Evolutionary conservation across 768 basidiomycete species (phyloP).

Genomic region (Rhizopogon vinicolor): DNA sequence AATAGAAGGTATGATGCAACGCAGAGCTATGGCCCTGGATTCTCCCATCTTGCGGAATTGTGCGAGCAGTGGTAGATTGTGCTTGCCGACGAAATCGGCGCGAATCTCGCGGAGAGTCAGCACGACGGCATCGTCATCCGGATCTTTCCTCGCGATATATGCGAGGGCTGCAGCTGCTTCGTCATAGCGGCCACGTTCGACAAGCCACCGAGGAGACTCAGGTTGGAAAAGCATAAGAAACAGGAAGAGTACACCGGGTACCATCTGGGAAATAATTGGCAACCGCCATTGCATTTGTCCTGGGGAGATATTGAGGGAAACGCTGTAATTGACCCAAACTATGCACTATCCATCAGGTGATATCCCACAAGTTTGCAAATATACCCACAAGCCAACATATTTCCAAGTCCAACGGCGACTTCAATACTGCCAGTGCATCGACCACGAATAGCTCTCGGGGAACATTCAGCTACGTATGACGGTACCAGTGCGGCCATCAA

Average conservation of each 20-base stretch:
- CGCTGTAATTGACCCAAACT: slow-evolving; percentile 36
- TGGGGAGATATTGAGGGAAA: slow-evolving; percentile 17
- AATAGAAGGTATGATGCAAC: slow-evolving; percentile 28
- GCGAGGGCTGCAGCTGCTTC: slow-evolving; percentile 29
- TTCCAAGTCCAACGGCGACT: slow-evolving; percentile 27
- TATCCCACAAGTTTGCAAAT: background rate
- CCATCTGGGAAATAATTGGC: slow-evolving; percentile 32
- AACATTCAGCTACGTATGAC: slow-evolving; percentile 33
- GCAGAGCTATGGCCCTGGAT: slow-evolving; percentile 19
- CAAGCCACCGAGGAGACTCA: slow-evolving; percentile 40
- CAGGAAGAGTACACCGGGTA: slow-evolving; percentile 35
- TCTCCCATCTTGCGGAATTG: slow-evolving; percentile 32
- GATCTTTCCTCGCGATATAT: slow-evolving; percentile 19
- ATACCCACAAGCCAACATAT: slow-evolving; percentile 31
- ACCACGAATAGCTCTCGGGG: slow-evolving; percentile 32
- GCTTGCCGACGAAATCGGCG: slow-evolving; percentile 30
- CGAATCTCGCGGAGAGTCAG: slow-evolving; percentile 31
- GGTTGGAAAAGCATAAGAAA: slow-evolving; percentile 33
- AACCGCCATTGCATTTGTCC: slow-evolving; percentile 33
- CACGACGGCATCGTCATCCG: slow-evolving; percentile 23
- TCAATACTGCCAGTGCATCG: slow-evolving; percentile 31
- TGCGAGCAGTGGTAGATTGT: slow-evolving; percentile 14
- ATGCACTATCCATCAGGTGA: background rate
- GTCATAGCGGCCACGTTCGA: slow-evolving; percentile 28
- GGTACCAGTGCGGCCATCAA: slow-evolving; percentile 31